Conservation (phyloP, 139 green algal species). For the Haematococcus sp. region DNA sequence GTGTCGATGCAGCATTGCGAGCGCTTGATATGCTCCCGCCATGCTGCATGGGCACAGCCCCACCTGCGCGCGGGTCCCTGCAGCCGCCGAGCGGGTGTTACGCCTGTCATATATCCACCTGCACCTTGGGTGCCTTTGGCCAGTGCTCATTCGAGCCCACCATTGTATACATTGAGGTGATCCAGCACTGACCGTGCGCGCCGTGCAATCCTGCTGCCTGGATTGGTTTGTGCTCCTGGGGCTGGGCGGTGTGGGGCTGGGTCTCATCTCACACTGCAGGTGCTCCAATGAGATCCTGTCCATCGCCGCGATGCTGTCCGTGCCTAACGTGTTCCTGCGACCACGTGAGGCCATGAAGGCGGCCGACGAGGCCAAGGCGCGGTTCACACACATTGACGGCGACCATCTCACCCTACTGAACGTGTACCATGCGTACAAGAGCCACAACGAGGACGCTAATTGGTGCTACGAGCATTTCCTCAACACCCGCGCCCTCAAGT, state of each 20-base stretch:
- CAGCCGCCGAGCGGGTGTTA: too few relatives aligned
- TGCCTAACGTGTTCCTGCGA: slow-evolving; percentile 93
- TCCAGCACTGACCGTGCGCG: too few relatives aligned
- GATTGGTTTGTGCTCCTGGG: background rate
- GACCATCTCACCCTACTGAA: slow-evolving; percentile 99
- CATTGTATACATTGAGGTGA: too few relatives aligned
- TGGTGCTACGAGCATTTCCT: slow-evolving; percentile 98
- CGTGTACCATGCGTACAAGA: slow-evolving; percentile 98
- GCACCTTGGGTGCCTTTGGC: too few relatives aligned
- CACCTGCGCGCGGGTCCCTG: too few relatives aligned
- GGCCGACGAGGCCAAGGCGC: slow-evolving; percentile 94
- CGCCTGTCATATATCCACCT: too few relatives aligned
- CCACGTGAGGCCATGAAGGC: slow-evolving; percentile 84
- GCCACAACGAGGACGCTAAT: slow-evolving; percentile 72
- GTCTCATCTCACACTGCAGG: slow-evolving; percentile 17
- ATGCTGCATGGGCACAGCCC: too few relatives aligned
- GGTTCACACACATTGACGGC: slow-evolving; percentile 93
- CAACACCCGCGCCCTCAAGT: slow-evolving; percentile 89
- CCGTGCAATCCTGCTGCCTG: background rate
- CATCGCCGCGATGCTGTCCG: slow-evolving; percentile 93
- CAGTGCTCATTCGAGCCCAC: too few relatives aligned
- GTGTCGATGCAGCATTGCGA: too few relatives aligned
- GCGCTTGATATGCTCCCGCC: too few relatives aligned
- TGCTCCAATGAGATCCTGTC: slow-evolving; percentile 98
- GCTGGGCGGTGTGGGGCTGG: background rate